Evolutionary conservation across 805 yeast genomes (phyloP).

Genomic region (Cyberlindnera petersonii): DNA sequence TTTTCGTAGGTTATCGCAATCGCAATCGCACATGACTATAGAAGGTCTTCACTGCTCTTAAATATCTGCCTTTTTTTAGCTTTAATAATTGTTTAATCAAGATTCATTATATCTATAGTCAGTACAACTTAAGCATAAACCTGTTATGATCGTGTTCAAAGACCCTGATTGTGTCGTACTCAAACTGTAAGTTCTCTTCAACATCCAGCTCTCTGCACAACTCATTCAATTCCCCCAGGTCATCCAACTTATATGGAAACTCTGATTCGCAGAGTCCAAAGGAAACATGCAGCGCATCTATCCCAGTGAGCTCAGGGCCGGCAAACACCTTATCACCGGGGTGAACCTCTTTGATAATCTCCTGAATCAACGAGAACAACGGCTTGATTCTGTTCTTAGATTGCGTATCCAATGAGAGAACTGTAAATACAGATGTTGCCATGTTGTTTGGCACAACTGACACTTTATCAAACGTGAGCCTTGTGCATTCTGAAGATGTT

Average conservation of each 20-base stretch:
- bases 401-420: constrained; percentile 6
- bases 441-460: constrained; percentile 9
- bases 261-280: constrained; percentile 4
- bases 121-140: constrained; percentile 5
- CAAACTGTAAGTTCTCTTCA: constrained; percentile 8
- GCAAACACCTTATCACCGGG: neutral
- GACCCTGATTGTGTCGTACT: constrained; percentile 13
- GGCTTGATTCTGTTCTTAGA: constrained; percentile 9
- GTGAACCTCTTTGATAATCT: neutral
- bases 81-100: no score
- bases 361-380: constrained; percentile 7
- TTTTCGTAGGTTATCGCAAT: no score
- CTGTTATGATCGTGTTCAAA: constrained; percentile 8
- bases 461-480: constrained; percentile 11
- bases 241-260: constrained; percentile 4
- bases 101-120: no score
- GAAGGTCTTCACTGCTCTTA: no score
- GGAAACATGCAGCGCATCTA: constrained; percentile 17
- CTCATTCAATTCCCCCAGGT: constrained; percentile 8
- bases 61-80: no score
- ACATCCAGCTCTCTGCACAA: constrained; percentile 13
- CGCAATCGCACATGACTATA: no score
- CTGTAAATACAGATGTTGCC: constrained; percentile 6
- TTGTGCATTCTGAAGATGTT: neutral
- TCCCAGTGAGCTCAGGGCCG: constrained; percentile 8